These are phyloP conservation scores for Rutstroemia sp. DNA, from an alignment of 2,329 filamentous ascomycete species.

Conservation along the genomic window DNA sequence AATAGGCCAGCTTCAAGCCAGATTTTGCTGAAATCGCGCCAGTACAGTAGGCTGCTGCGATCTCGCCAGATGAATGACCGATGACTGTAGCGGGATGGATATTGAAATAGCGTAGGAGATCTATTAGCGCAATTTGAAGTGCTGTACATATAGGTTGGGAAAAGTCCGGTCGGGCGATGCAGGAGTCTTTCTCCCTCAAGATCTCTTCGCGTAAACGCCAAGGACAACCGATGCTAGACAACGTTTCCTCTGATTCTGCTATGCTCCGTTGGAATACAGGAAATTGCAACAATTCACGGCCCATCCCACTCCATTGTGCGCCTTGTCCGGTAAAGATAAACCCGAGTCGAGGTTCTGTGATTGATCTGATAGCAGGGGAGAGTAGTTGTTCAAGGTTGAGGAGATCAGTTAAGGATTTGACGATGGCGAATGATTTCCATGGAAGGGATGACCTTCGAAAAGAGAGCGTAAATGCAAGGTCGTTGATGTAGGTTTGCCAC, in stretches of 20 bases:
- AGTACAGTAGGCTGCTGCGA: conserved; percentile 29
- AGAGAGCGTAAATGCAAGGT: neutral
- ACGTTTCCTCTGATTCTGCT: conserved; percentile 18
- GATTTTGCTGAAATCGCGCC: conserved; percentile 18
- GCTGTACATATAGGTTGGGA: conserved; percentile 14
- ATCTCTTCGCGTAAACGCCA: conserved; percentile 21
- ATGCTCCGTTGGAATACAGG: conserved; percentile 1
- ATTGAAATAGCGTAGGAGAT: conserved; percentile 14
- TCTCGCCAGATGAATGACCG: conserved; percentile 26
- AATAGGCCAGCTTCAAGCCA: conserved; percentile 10
- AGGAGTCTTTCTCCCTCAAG: conserved; percentile 16
- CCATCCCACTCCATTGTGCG: conserved; percentile 20
- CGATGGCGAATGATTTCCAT: neutral
- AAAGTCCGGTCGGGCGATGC: conserved; percentile 9
- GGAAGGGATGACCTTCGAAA: neutral
- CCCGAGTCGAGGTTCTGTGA: neutral
- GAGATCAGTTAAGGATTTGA: neutral
- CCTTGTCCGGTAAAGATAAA: conserved; percentile 20
- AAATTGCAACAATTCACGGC: conserved; percentile 8
- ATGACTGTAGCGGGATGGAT: conserved; percentile 17
- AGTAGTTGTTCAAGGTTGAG: neutral
- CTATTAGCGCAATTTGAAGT: conserved; percentile 21
- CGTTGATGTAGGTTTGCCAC: neutral
- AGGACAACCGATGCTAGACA: conserved; percentile 34
- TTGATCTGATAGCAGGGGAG: neutral